A percentile compares a stretch with the other conserved stretches of the same genome.
phyloP scores from a whole-genome alignment of 441 rosid species.

The Omphalea diandra region DNA sequence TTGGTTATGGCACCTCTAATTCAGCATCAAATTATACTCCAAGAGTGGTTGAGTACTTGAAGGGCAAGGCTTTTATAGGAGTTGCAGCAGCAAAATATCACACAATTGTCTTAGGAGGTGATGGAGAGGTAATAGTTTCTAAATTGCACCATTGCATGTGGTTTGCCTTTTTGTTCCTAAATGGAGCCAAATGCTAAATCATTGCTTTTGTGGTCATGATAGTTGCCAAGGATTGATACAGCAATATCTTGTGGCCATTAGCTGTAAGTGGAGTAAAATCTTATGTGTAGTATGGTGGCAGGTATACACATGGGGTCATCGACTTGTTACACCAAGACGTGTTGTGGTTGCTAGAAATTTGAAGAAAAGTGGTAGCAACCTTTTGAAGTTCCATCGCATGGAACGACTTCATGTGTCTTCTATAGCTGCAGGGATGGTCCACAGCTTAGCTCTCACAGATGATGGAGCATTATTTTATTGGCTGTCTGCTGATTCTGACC shows the following conservation, averaged over 20 bases:
- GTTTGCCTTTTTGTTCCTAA: constrained; percentile 10
- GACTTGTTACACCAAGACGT: constrained; percentile 91
- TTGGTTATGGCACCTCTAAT: constrained; percentile 98
- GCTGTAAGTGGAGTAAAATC: constrained; percentile 12
- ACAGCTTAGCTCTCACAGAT: constrained; percentile 88
- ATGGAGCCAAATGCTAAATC: background rate
- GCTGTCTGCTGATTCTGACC: constrained; percentile 89
- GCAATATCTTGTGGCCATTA: constrained; percentile 4
- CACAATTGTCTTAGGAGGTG: constrained; percentile 77
- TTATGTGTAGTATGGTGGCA: constrained; percentile 34
- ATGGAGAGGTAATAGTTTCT: constrained; percentile 82
- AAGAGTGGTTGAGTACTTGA: constrained; percentile 88
- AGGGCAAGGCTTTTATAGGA: constrained; percentile 65
- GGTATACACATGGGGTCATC: constrained; percentile 98
- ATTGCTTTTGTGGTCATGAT: background rate
- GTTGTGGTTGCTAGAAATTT: constrained; percentile 70
- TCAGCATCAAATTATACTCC: constrained; percentile 97
- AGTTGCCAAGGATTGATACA: background rate
- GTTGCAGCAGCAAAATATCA: constrained; percentile 87
- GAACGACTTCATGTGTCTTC: constrained; percentile 72
- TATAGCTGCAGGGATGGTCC: constrained; percentile 92
- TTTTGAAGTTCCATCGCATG: constrained; percentile 72
- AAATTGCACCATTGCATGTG: background rate
- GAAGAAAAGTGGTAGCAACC: constrained; percentile 65
- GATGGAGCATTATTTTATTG: constrained; percentile 94